Percentiles rank a stretch among this genome's conserved stretches.
Conservation (phyloP, 805 yeast genomes). For the Komagataella phaffii region DNA sequence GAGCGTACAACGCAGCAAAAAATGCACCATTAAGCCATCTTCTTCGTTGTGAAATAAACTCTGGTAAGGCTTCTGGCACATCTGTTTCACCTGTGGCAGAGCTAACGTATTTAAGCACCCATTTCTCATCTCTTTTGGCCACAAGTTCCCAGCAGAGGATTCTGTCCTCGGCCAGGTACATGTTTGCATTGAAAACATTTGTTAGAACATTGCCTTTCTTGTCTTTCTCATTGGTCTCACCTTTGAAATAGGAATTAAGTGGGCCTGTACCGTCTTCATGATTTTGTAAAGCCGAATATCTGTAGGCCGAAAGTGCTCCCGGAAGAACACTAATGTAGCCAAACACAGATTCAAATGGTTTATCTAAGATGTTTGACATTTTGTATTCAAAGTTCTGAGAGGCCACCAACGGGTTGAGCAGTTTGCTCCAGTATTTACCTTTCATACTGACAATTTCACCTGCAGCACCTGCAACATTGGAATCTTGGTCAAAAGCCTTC, state of each 20-base stretch:
- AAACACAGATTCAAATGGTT: slow-evolving; percentile 84
- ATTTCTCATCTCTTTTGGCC: slow-evolving; percentile 68
- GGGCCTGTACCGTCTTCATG: slow-evolving; percentile 92
- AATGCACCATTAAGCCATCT: slow-evolving; percentile 98
- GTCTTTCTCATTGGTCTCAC: slow-evolving; percentile 37
- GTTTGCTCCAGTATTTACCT: slow-evolving; percentile 73
- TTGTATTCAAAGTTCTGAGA: slow-evolving; percentile 95
- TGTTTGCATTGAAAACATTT: slow-evolving; percentile 88
- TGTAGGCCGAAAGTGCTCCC: slow-evolving; percentile 90
- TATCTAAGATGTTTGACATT: slow-evolving; percentile 91
- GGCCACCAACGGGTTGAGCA: slow-evolving; percentile 85
- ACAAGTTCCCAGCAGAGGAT: slow-evolving; percentile 93
- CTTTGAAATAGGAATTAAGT: slow-evolving; percentile 75
- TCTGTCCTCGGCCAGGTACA: slow-evolving; percentile 96
- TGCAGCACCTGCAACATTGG: slow-evolving; percentile 97
- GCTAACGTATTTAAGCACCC: slow-evolving; percentile 86
- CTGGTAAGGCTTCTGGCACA: slow-evolving; percentile 92
- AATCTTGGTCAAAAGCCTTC: slow-evolving; percentile 95
- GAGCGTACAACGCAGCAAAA: slow-evolving; percentile 89
- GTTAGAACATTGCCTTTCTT: slow-evolving; percentile 8
- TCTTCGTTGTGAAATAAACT: slow-evolving; percentile 90
- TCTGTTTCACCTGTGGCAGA: slow-evolving; percentile 94
- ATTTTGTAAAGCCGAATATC: slow-evolving; percentile 76
- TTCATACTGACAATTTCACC: slow-evolving; percentile 95
- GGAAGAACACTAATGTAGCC: slow-evolving; percentile 92